Percentiles rank a stretch among this genome's conserved stretches.
These are phyloP conservation scores for Peronosclerospora sorghi DNA, from an alignment of 352 stramenopile species.

Conservation along the genomic window DNA sequence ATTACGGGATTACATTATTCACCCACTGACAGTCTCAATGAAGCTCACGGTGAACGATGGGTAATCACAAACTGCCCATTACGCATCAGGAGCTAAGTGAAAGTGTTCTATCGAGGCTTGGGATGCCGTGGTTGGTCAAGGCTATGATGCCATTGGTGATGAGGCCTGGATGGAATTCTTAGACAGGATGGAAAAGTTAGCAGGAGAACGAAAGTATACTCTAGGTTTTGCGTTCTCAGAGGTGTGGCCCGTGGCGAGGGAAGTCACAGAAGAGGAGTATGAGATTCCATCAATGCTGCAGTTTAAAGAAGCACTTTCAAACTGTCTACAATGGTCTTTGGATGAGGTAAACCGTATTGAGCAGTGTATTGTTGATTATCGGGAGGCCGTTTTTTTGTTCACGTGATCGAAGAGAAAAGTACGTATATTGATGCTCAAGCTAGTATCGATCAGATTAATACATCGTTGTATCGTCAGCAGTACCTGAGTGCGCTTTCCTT, in stretches of 20 bases:
- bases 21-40: slow-evolving; percentile 66
- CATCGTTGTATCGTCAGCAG: slow-evolving; percentile 50
- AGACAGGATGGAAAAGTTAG: slow-evolving; percentile 53
- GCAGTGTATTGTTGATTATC: slow-evolving; percentile 52
- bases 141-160: slow-evolving; percentile 61
- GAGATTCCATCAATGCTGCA: slow-evolving; percentile 54
- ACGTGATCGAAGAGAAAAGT: slow-evolving; percentile 80
- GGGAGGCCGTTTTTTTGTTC: slow-evolving; percentile 67
- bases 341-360: slow-evolving; percentile 54
- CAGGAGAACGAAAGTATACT: slow-evolving; percentile 64
- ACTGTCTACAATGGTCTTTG: slow-evolving; percentile 64
- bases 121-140: slow-evolving; percentile 67
- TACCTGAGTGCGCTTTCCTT: slow-evolving; percentile 69
- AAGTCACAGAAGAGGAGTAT: slow-evolving; percentile 68
- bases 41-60: slow-evolving; percentile 77
- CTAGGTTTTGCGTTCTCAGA: slow-evolving; percentile 79
- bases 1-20: slow-evolving; percentile 49
- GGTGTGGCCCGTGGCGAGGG: slow-evolving; percentile 66
- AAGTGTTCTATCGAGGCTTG: slow-evolving; percentile 56
- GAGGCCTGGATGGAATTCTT: slow-evolving; percentile 62
- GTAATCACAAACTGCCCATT: slow-evolving; percentile 60
- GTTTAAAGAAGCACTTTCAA: slow-evolving; percentile 63
- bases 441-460: slow-evolving; percentile 59
- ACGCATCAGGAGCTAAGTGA: slow-evolving; percentile 67
- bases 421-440: slow-evolving; percentile 77